Base-by-base conservation (phyloP, 2,329 filamentous ascomycete genomes). In the Trichophyton simii region DNA sequence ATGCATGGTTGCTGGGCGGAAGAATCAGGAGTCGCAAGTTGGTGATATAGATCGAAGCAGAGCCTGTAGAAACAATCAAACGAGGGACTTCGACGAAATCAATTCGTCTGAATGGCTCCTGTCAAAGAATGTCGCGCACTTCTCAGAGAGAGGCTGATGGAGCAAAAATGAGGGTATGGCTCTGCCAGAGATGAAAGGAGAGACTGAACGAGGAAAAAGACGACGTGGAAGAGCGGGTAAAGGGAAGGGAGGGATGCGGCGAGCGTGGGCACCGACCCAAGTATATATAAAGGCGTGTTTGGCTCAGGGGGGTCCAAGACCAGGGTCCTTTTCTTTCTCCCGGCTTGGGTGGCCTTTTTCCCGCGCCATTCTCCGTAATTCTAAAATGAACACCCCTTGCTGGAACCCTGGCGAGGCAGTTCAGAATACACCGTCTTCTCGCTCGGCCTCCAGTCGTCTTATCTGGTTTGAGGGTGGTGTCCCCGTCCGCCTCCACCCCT, bases 31-130 rank as follows among this genome's bases (percentile, higher is more conserved):
- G 18, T 34, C 15, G 25, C 34, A 41, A 58, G 34, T 22, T 34
- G 20, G 36, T 15, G 18, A 22, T 34, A 15, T 34, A 58, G 34
- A 58, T 36, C 36, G 31, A 31, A 58, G 36, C 48, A 58, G 22
- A 28, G 57, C 55, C 41, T 44, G n/a, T 20, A 50, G 58, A 58
- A 41, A 60, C n/a, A 55, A 54, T 41, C 62, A 61, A 55, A 64
- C 61, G 62, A 65, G 63, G 63, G 63, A 60, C 62, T 61, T 59
- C 44, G 63, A 68, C 72, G 70, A 74, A 74, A 66, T 74, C 72
- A 67, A 74, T 72, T 72, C 72, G 72, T 58, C 70, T 65, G 48
- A 44, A 31, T 46, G 20, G 42, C 18, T 34, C 18, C 25, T 48
- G 20, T 34, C 4, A 42, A 59, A 20, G 57, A 59, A 59, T 34